phyloP scores from a whole-genome alignment of 805 yeast genomes.

The Candida nemodendra region DNA sequence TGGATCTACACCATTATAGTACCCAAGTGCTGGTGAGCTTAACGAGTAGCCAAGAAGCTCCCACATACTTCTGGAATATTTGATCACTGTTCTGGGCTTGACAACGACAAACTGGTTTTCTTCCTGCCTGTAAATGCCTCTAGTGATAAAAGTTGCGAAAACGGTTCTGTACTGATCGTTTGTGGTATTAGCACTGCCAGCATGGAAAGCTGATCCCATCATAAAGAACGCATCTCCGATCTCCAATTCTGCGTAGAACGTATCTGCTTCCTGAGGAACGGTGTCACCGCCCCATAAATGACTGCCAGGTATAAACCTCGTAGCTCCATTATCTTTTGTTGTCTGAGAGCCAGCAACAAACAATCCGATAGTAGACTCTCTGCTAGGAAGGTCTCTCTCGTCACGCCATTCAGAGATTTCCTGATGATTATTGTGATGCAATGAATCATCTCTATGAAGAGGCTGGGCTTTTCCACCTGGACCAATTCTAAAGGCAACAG shows the following conservation, averaged over 20 bases:
- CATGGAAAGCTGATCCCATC: constrained; percentile 26
- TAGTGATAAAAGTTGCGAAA: constrained; percentile 19
- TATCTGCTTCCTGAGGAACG: constrained; percentile 18
- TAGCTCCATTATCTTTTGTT: constrained; percentile 31
- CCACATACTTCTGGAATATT: neutral
- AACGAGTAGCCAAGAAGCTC: neutral
- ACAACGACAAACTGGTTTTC: constrained; percentile 15
- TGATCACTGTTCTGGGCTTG: neutral
- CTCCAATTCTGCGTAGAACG: constrained; percentile 25
- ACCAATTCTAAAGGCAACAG: constrained; percentile 26
- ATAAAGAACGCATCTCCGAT: constrained; percentile 26
- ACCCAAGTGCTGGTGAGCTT: neutral
- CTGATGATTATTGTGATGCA: constrained; percentile 26
- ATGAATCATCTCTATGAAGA: constrained; percentile 29
- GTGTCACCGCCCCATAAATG: constrained; percentile 29
- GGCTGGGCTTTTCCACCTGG: constrained; percentile 29
- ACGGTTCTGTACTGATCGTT: constrained; percentile 19
- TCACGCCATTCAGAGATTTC: constrained; percentile 7
- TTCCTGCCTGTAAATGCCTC: constrained; percentile 24
- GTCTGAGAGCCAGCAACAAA: constrained; percentile 25
- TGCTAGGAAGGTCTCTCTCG: constrained; percentile 8
- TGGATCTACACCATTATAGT: neutral
- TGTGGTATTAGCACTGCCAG: constrained; percentile 25
- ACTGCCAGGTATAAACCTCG: constrained; percentile 31
- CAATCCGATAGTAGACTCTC: constrained; percentile 24